Evolutionary conservation across 176 grass and related monocot genomes (phyloP).

Genomic region (barley (Hordeum vulgare)): DNA sequence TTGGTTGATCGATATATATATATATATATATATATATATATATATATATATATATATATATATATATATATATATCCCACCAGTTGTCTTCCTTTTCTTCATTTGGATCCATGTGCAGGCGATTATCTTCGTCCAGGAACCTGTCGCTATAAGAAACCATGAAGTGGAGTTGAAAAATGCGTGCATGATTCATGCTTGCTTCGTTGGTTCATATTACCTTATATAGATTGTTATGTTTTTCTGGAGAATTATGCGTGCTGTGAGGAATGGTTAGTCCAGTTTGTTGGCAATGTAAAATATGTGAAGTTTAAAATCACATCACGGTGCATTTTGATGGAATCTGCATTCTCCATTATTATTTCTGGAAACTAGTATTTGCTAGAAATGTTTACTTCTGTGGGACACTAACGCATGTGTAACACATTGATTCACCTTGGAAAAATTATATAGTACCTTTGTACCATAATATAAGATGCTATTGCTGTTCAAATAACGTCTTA

Average conservation of each 20-base stretch:
- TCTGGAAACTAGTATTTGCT: too few species aligned
- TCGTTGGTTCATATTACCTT: too few species aligned
- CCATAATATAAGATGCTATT: too few species aligned
- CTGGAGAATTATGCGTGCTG: not conserved
- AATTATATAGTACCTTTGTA: too few species aligned
- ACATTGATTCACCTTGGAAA: too few species aligned
- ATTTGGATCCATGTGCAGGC: not conserved
- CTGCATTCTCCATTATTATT: not conserved
- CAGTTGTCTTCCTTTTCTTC: not conserved
- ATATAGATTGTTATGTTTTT: not conserved
- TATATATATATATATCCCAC: not conserved
- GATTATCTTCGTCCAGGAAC: not conserved
- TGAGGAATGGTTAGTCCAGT: not conserved
- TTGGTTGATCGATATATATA: not conserved
- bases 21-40: not conserved
- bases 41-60: not conserved
- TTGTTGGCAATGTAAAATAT: not conserved
- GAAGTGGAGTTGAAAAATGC: not conserved
- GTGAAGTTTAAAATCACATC: not conserved
- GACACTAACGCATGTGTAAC: too few species aligned
- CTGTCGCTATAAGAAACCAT: not conserved
- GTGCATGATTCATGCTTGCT: not conserved
- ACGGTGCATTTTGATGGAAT: not conserved
- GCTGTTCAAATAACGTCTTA: too few species aligned
- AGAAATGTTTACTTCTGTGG: too few species aligned